A percentile compares a stretch with the other conserved stretches of the same genome.
Evolutionary conservation across 1,139 yeast genomes (phyloP).

Genomic region (Debaryomyces coudertii): DNA sequence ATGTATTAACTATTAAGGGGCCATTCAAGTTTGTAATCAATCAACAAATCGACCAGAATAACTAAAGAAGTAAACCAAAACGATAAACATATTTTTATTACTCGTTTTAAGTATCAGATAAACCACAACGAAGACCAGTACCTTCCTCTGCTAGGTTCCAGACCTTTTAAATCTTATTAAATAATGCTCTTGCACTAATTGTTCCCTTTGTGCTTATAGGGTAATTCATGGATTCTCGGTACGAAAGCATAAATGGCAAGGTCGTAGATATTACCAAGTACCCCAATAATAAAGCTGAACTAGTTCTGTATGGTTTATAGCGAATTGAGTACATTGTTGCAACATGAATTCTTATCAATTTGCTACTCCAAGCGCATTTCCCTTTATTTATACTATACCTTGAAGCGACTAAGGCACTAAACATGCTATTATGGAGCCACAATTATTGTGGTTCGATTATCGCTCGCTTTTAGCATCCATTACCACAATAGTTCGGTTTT

Average conservation of each 20-base stretch:
- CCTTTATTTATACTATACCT: not conserved
- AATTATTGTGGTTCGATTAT: slow-evolving; percentile 7
- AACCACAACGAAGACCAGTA: not conserved
- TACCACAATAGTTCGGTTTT: not conserved
- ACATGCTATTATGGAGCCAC: slow-evolving; percentile 5
- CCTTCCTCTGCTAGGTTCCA: not conserved
- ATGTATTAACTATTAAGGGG: slow-evolving; percentile 5
- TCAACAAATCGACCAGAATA: not conserved
- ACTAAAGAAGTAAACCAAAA: not conserved
- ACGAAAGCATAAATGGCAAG: slow-evolving; percentile 46
- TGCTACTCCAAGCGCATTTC: not conserved
- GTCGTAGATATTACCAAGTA: slow-evolving; percentile 48
- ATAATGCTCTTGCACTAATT: slow-evolving; percentile 41
- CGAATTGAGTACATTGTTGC: slow-evolving; percentile 18
- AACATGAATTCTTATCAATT: not conserved
- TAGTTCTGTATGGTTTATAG: slow-evolving; percentile 20
- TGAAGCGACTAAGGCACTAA: not conserved
- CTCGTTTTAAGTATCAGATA: not conserved
- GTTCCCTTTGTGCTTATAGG: slow-evolving; percentile 34
- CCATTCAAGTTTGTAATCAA: not conserved
- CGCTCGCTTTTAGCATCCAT: not conserved
- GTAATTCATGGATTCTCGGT: slow-evolving; percentile 36
- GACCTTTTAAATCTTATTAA: slow-evolving; percentile 36
- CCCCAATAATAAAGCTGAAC: slow-evolving; percentile 38
- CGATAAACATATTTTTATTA: not conserved